These are phyloP conservation scores for Chrysanthemum seticuspe DNA, from an alignment of 129 eudicot genomes.

Conservation along the genomic window DNA sequence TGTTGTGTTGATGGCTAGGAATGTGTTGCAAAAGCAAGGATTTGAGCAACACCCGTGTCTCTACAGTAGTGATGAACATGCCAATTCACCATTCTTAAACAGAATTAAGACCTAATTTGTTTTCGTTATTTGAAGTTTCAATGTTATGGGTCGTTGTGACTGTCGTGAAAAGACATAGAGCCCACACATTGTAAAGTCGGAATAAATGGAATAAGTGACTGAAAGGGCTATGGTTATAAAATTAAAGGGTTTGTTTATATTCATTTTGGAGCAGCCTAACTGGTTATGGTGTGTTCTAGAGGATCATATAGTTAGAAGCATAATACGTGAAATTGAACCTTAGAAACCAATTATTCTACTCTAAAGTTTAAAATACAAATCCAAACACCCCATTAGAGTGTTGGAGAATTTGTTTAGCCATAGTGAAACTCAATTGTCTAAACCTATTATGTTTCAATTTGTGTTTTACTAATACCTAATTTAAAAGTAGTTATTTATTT, in stretches of 20 bases:
- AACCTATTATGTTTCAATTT: no score
- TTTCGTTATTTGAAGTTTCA: background rate
- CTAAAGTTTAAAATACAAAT: no score
- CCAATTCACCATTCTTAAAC: constrained; percentile 49
- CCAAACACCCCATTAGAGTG: no score
- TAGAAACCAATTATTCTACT: no score
- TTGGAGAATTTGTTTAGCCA: no score
- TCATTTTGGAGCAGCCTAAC: no score
- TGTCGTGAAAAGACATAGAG: background rate
- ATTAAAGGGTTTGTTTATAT: background rate
- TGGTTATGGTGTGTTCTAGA: no score
- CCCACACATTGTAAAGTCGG: background rate
- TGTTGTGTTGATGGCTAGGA: constrained; percentile 55
- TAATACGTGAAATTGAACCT: no score
- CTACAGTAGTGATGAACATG: constrained; percentile 83
- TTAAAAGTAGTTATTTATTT: no score
- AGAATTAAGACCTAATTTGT: background rate
- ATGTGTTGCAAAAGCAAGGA: constrained; percentile 48
- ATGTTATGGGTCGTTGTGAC: background rate
- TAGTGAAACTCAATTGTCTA: no score
- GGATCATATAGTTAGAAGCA: no score
- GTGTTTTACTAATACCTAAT: no score
- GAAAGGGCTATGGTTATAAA: background rate
- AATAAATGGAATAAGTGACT: background rate
- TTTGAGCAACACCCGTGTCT: constrained; percentile 83